A percentile compares a stretch with the other conserved stretches of the same genome.
These are phyloP conservation scores for Thymus mandschuricus DNA, from an alignment of 257 asterid species.

Conservation along the genomic window DNA sequence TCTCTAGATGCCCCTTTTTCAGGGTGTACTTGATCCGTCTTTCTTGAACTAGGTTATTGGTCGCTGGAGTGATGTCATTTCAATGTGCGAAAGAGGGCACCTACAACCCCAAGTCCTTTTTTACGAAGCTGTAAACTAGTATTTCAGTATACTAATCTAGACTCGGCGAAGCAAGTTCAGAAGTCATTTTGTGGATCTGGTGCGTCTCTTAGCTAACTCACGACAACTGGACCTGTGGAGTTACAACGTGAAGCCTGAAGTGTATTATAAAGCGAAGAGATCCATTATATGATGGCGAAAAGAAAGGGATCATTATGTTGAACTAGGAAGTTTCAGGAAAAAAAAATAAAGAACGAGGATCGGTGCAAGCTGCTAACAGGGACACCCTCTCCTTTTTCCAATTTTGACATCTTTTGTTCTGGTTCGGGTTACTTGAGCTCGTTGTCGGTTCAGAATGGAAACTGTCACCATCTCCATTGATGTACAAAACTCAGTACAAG, in stretches of 20 bases:
- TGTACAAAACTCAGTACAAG: slow-evolving; percentile 34
- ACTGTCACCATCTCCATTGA: slow-evolving; percentile 14
- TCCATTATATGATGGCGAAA: slow-evolving; percentile 37
- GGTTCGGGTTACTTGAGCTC: slow-evolving; percentile 31
- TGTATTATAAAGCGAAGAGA: slow-evolving; percentile 38
- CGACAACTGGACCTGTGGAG: slow-evolving; percentile 23
- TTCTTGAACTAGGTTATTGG: slow-evolving; percentile 67
- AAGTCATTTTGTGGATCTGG: slow-evolving; percentile 30
- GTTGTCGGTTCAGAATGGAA: slow-evolving; percentile 19
- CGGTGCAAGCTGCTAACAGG: not conserved
- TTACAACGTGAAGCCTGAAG: slow-evolving; percentile 36
- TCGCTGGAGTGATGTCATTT: slow-evolving; percentile 81
- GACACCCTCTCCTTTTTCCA: slow-evolving; percentile 4
- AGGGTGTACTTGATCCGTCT: slow-evolving; percentile 14
- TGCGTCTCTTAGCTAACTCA: not conserved
- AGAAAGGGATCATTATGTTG: slow-evolving; percentile 34
- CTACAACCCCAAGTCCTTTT: slow-evolving; percentile 96
- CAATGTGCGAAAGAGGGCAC: slow-evolving; percentile 86
- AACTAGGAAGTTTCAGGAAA: slow-evolving; percentile 26
- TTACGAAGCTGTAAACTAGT: slow-evolving; percentile 75
- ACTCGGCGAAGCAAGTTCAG: slow-evolving; percentile 23
- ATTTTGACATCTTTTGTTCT: slow-evolving; percentile 26
- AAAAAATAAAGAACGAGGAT: not conserved
- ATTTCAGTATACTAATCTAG: slow-evolving; percentile 13
- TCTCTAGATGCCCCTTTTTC: slow-evolving; percentile 7